Percentiles rank a stretch among this genome's conserved stretches.
Conservation (phyloP, 345 rosid genomes). For the Carallia pectinifolia region DNA sequence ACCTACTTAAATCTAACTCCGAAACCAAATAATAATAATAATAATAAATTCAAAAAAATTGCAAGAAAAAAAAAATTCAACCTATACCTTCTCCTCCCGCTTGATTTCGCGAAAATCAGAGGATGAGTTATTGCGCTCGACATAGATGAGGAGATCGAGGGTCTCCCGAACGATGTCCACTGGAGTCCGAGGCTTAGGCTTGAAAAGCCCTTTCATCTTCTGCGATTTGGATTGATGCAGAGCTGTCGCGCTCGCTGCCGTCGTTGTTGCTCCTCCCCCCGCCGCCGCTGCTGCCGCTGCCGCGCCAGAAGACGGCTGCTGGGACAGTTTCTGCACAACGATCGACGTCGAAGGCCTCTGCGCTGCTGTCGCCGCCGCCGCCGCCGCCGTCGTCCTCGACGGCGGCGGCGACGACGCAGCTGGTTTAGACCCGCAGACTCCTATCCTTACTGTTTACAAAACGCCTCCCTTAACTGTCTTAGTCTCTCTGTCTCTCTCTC, state of each 20-base stretch:
- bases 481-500: not conserved
- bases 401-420: constrained; percentile 13
- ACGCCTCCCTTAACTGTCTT: too few relatives aligned
- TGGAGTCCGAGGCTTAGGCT: constrained; percentile 86
- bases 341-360: constrained; percentile 20
- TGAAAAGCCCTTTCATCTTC: constrained; percentile 85
- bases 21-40: not conserved
- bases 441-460: too few relatives aligned
- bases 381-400: not conserved
- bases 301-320: not conserved
- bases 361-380: constrained; percentile 21
- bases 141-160: constrained; percentile 76
- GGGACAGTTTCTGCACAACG: constrained; percentile 24
- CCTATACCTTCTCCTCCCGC: constrained; percentile 49
- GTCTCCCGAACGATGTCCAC: constrained; percentile 79
- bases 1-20: too few relatives aligned
- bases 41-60: not conserved
- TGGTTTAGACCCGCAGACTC: constrained; percentile 25
- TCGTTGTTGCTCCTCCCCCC: too few relatives aligned
- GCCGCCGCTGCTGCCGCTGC: not conserved
- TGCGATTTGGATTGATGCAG: constrained; percentile 19
- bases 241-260: not conserved
- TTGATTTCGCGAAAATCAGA: constrained; percentile 36
- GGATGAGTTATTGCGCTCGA: constrained; percentile 19
- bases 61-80: not conserved